phyloP scores from a whole-genome alignment of 352 stramenopile genomes.

The Pythium brassicae region DNA sequence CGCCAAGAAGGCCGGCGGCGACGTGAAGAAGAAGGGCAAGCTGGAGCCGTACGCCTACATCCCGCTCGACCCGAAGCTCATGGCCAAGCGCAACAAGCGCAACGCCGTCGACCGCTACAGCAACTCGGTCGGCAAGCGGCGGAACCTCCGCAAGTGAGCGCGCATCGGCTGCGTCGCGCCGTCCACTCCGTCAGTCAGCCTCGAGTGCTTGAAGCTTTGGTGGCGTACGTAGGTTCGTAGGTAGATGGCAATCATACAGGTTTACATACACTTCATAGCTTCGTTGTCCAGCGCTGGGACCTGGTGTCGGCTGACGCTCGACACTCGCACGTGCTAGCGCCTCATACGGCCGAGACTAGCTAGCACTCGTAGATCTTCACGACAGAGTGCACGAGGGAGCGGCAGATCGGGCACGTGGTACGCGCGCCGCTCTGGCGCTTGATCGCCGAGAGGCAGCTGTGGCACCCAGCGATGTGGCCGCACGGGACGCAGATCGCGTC shows the following conservation, averaged over 20 bases:
- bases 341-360: too few relatives aligned
- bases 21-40: constrained; percentile 97
- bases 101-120: constrained; percentile 74
- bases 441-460: constrained; percentile 31
- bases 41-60: constrained; percentile 98
- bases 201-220: constrained; percentile 1
- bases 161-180: neutral
- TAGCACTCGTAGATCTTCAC: constrained; percentile 45
- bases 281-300: neutral
- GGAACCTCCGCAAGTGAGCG: constrained; percentile 39
- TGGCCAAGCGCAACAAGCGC: constrained; percentile 87
- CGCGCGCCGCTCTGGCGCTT: constrained; percentile 19
- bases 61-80: constrained; percentile 94
- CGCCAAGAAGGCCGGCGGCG: constrained; percentile 94
- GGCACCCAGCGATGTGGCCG: constrained; percentile 45
- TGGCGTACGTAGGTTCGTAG: neutral
- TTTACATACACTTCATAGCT: constrained; percentile 5
- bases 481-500: constrained; percentile 53
- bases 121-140: constrained; percentile 72
- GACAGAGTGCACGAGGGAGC: constrained; percentile 31
- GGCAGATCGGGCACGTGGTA: constrained; percentile 42
- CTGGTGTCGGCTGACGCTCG: too few relatives aligned
- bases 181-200: neutral
- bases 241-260: constrained; percentile 8
- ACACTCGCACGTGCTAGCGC: too few relatives aligned